Percentiles rank a stretch among this genome's conserved stretches.
Conservation (phyloP, 2,329 filamentous ascomycete species). For the Colletotrichum noveboracense region DNA sequence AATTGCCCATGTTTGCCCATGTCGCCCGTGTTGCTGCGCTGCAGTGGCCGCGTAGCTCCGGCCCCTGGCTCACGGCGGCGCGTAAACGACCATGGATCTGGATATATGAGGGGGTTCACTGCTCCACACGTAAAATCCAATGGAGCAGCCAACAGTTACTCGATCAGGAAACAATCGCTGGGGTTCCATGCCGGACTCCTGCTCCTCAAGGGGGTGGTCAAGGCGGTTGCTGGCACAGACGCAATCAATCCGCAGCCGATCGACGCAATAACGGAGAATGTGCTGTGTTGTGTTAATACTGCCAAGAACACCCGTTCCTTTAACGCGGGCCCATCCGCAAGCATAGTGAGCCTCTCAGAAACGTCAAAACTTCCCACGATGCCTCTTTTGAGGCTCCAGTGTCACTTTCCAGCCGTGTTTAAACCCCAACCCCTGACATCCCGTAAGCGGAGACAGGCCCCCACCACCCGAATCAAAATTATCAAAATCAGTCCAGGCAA, state of each 20-base stretch:
- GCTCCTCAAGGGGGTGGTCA: not conserved
- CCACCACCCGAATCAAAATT: slow-evolving; percentile 2
- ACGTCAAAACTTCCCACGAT: not conserved
- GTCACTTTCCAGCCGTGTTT: not conserved
- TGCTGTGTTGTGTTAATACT: slow-evolving; percentile 10
- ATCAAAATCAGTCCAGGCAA: slow-evolving; percentile 8
- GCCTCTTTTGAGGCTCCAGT: not conserved
- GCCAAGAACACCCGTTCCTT: not conserved
- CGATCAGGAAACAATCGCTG: slow-evolving; percentile 3
- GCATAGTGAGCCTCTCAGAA: not conserved
- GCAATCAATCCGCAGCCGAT: slow-evolving; percentile 12
- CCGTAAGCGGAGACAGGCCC: not conserved
- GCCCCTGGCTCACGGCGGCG: not conserved
- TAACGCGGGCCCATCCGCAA: not conserved
- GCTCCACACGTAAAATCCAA: not conserved
- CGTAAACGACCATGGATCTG: slow-evolving; percentile 3
- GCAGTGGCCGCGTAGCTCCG: not conserved
- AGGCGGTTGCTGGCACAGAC: slow-evolving; percentile 5
- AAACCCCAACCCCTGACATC: not conserved
- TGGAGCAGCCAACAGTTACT: slow-evolving; percentile 1
- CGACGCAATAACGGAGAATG: slow-evolving; percentile 8
- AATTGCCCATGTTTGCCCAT: not conserved
- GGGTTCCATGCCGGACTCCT: not conserved
- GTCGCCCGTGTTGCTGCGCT: not conserved
- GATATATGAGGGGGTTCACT: slow-evolving; percentile 2